These are phyloP conservation scores for Ganoderma resinaceum DNA, from an alignment of 1,284 basidiomycete species.

Conservation along the genomic window DNA sequence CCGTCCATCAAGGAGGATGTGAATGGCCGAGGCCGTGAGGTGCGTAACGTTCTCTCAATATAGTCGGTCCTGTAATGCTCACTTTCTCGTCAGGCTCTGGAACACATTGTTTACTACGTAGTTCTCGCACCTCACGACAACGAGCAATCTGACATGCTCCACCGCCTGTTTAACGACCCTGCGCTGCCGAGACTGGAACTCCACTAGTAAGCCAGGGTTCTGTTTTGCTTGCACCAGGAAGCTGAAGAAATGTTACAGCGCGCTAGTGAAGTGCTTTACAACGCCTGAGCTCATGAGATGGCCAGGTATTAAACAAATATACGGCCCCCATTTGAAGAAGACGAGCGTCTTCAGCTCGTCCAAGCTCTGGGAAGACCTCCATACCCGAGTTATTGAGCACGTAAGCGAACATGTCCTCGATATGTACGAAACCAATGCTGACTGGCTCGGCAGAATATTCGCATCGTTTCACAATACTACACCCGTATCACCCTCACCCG, in stretches of 20 bases:
- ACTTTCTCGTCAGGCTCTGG: conserved; percentile 68
- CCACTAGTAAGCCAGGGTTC: conserved; percentile 73
- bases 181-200: conserved; percentile 83
- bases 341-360: conserved; percentile 85
- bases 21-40: conserved; percentile 74
- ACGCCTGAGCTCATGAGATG: conserved; percentile 97
- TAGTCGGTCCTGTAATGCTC: conserved; percentile 11
- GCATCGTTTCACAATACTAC: conserved; percentile 94
- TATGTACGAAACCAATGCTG: conserved; percentile 1
- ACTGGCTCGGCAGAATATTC: conserved; percentile 79
- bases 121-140: conserved; percentile 95
- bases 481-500: conserved; percentile 89
- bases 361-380: conserved; percentile 94
- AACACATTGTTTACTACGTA: conserved; percentile 95
- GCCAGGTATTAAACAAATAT: conserved; percentile 94
- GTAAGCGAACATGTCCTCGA: conserved; percentile 56
- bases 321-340: conserved; percentile 83
- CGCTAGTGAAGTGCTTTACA: conserved; percentile 95
- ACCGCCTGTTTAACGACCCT: conserved; percentile 84
- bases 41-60: conserved; percentile 45
- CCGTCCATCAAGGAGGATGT: conserved; percentile 88
- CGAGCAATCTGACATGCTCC: conserved; percentile 97
- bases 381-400: conserved; percentile 96
- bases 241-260: conserved; percentile 55
- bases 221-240: background rate